phyloP scores from a whole-genome alignment of 192 early-diverging fungal species.

The Backusella macrospora region DNA sequence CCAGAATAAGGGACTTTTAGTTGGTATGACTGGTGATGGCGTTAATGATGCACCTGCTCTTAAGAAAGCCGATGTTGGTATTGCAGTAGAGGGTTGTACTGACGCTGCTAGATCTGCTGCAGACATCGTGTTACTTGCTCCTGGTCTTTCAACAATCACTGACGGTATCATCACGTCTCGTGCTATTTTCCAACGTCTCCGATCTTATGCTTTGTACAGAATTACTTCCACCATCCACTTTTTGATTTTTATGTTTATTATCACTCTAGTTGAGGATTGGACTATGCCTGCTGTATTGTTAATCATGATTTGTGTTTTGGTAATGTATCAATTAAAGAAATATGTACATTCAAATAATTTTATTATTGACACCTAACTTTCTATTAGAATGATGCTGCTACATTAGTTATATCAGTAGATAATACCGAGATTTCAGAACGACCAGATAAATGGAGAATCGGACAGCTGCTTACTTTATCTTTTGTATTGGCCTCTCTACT shows the following conservation, averaged over 20 bases:
- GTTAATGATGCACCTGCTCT: slow-evolving; percentile 95
- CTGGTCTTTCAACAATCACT: slow-evolving; percentile 90
- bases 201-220: slow-evolving; percentile 91
- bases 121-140: slow-evolving; percentile 91
- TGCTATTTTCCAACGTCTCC: slow-evolving; percentile 95
- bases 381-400: slow-evolving; percentile 83
- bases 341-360: neutral
- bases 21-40: slow-evolving; percentile 93
- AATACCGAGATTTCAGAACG: slow-evolving; percentile 86
- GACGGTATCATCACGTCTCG: slow-evolving; percentile 89
- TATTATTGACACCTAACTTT: neutral
- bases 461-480: slow-evolving; percentile 86
- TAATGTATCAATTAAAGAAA: slow-evolving; percentile 16
- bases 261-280: slow-evolving; percentile 83
- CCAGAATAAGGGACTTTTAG: slow-evolving; percentile 82
- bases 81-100: slow-evolving; percentile 94
- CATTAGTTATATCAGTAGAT: slow-evolving; percentile 91
- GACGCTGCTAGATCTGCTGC: slow-evolving; percentile 95
- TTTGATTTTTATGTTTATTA: slow-evolving; percentile 93
- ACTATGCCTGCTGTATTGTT: slow-evolving; percentile 77
- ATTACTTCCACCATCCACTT: slow-evolving; percentile 97
- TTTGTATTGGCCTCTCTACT: slow-evolving; percentile 76
- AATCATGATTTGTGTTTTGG: slow-evolving; percentile 86
- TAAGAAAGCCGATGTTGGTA: slow-evolving; percentile 97
- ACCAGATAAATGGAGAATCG: slow-evolving; percentile 96